phyloP scores from a whole-genome alignment of 805 yeast genomes.

The Sporopachydermia lactativora region DNA sequence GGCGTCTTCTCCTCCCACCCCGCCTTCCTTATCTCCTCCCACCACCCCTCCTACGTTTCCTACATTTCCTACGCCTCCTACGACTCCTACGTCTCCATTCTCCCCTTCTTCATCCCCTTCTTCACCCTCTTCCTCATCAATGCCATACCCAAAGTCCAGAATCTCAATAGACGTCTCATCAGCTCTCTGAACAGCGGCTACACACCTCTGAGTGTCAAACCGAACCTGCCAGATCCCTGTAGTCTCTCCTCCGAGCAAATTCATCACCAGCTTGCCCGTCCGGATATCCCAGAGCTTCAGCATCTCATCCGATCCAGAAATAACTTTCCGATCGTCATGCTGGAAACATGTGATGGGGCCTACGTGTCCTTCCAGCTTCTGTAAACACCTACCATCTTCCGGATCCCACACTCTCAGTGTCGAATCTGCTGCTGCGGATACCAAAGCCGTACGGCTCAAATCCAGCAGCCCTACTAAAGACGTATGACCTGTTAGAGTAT shows the following conservation, averaged over 20 bases:
- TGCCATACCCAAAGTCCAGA: slow-evolving; percentile 52
- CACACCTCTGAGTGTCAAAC: slow-evolving; percentile 71
- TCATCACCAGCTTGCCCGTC: slow-evolving; percentile 60
- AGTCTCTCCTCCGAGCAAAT: slow-evolving; percentile 56
- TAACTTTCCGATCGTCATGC: slow-evolving; percentile 69
- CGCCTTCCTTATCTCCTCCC: no score
- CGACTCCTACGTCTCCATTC: no score
- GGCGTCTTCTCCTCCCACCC: no score
- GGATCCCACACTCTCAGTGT: slow-evolving; percentile 92
- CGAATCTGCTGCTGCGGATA: slow-evolving; percentile 93
- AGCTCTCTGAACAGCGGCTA: slow-evolving; percentile 77
- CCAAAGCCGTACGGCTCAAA: slow-evolving; percentile 59
- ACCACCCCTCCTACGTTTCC: no score
- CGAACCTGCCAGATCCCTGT: slow-evolving; percentile 94
- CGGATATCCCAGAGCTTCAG: slow-evolving; percentile 78
- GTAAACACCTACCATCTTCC: slow-evolving; percentile 45
- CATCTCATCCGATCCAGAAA: slow-evolving; percentile 82
- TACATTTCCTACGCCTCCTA: no score
- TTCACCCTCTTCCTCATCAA: slow-evolving; percentile 5
- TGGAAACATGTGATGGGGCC: slow-evolving; percentile 89
- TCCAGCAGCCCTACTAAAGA: slow-evolving; percentile 81
- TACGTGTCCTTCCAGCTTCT: slow-evolving; percentile 63
- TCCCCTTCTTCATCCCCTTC: no score
- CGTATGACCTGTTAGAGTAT: slow-evolving; percentile 74
- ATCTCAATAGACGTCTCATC: slow-evolving; percentile 61